Evolutionary conservation across 495 filamentous ascomycete genomes (phyloP).

Genomic region (Diplogelasinospora grovesii): DNA sequence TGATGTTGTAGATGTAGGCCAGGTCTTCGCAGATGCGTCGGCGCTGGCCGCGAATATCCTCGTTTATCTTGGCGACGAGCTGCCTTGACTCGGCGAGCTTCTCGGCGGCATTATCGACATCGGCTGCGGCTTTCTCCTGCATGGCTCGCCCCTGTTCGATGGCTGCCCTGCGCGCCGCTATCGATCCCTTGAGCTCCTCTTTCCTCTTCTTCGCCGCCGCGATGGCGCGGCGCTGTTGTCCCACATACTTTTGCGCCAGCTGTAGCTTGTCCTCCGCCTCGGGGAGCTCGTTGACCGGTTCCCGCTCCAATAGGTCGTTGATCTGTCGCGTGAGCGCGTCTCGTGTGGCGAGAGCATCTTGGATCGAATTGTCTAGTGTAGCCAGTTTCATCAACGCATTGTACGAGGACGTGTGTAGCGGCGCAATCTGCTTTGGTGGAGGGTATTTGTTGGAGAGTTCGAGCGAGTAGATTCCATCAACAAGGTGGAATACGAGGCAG

Average conservation of each 20-base stretch:
- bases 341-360: slow-evolving; percentile 78
- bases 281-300: slow-evolving; percentile 44
- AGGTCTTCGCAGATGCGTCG: slow-evolving; percentile 83
- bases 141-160: slow-evolving; percentile 56
- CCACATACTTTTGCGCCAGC: slow-evolving; percentile 53
- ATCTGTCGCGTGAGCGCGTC: slow-evolving; percentile 72
- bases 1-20: slow-evolving; percentile 69
- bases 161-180: slow-evolving; percentile 56
- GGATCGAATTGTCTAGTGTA: slow-evolving; percentile 85
- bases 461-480: slow-evolving; percentile 80
- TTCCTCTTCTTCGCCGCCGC: slow-evolving; percentile 52
- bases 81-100: slow-evolving; percentile 50
- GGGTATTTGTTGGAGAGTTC: slow-evolving; percentile 40
- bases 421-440: slow-evolving; percentile 37
- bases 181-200: slow-evolving; percentile 57
- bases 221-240: slow-evolving; percentile 56
- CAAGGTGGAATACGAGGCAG: slow-evolving; percentile 77
- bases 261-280: slow-evolving; percentile 57
- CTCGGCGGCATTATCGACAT: slow-evolving; percentile 49
- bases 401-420: slow-evolving; percentile 67
- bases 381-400: slow-evolving; percentile 84
- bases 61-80: slow-evolving; percentile 49
- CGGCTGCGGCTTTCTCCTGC: slow-evolving; percentile 50
- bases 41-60: slow-evolving; percentile 69
- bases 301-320: slow-evolving; percentile 55